These are phyloP conservation scores for Xylariaceae sp. DNA, from an alignment of 2,329 filamentous ascomycete genomes.

Conservation along the genomic window DNA sequence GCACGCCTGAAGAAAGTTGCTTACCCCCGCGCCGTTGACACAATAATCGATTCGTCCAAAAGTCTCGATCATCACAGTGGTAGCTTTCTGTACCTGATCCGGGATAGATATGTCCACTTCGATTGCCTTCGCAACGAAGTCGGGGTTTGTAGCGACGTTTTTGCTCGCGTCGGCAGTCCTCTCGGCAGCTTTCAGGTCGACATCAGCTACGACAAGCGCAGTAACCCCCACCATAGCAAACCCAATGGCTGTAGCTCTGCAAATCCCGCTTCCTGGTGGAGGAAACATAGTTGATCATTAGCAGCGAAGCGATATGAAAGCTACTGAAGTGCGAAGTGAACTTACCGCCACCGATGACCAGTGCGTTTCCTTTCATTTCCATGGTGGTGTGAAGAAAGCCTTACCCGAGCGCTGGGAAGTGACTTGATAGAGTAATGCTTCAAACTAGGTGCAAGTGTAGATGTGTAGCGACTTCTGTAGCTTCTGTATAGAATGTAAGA, in stretches of 20 bases:
- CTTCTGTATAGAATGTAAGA: too few relatives aligned
- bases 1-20: not conserved
- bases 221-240: conserved; percentile 8
- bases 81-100: conserved; percentile 7
- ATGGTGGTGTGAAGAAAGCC: too few relatives aligned
- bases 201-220: conserved; percentile 13
- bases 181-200: conserved; percentile 11
- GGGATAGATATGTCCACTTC: conserved; percentile 8
- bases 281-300: too few relatives aligned
- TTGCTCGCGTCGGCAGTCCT: conserved; percentile 3
- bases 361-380: too few relatives aligned
- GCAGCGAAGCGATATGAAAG: too few relatives aligned
- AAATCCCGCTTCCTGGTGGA: conserved; percentile 9
- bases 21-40: conserved; percentile 11
- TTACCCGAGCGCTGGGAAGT: too few relatives aligned
- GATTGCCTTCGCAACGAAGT: conserved; percentile 8
- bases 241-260: conserved; percentile 1
- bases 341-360: too few relatives aligned
- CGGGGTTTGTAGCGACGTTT: conserved; percentile 1
- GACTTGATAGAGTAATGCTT: too few relatives aligned
- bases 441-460: too few relatives aligned
- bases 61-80: not conserved
- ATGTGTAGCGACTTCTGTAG: too few relatives aligned
- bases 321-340: too few relatives aligned
- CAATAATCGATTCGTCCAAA: conserved; percentile 17